Conservation (phyloP, 495 filamentous ascomycete genomes). For the Letharia columbiana region DNA sequence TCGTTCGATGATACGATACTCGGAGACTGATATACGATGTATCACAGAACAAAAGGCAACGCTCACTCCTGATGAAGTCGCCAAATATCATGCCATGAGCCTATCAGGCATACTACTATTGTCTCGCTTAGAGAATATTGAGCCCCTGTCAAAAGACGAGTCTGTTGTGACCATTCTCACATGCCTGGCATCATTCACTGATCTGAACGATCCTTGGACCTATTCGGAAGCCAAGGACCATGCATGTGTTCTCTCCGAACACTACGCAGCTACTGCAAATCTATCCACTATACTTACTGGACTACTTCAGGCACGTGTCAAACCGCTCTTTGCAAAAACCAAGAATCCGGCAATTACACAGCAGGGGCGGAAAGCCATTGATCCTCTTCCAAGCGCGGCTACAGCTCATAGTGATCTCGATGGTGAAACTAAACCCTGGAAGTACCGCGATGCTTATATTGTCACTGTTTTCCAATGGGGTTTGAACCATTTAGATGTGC, state of each 20-base stretch:
- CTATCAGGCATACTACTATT: slow-evolving; percentile 13
- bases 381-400: slow-evolving; percentile 36
- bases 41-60: slow-evolving; percentile 10
- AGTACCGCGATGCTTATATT: slow-evolving; percentile 50
- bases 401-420: slow-evolving; percentile 42
- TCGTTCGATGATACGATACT: not conserved
- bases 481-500: slow-evolving; percentile 35
- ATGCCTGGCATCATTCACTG: slow-evolving; percentile 40
- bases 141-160: not conserved
- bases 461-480: slow-evolving; percentile 61
- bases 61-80: slow-evolving; percentile 11
- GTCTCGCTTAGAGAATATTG: slow-evolving; percentile 10
- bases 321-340: slow-evolving; percentile 63
- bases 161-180: slow-evolving; percentile 33
- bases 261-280: slow-evolving; percentile 21
- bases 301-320: slow-evolving; percentile 41
- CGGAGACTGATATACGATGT: not conserved
- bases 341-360: slow-evolving; percentile 53
- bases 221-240: slow-evolving; percentile 28
- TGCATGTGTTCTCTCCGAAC: slow-evolving; percentile 37
- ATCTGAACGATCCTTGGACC: slow-evolving; percentile 47
- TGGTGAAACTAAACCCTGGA: slow-evolving; percentile 61
- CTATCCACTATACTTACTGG: slow-evolving; percentile 35
- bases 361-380: slow-evolving; percentile 51
- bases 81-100: slow-evolving; percentile 10